Conservation (phyloP, 2,329 filamentous ascomycete genomes). For the Penicillium hordei region DNA sequence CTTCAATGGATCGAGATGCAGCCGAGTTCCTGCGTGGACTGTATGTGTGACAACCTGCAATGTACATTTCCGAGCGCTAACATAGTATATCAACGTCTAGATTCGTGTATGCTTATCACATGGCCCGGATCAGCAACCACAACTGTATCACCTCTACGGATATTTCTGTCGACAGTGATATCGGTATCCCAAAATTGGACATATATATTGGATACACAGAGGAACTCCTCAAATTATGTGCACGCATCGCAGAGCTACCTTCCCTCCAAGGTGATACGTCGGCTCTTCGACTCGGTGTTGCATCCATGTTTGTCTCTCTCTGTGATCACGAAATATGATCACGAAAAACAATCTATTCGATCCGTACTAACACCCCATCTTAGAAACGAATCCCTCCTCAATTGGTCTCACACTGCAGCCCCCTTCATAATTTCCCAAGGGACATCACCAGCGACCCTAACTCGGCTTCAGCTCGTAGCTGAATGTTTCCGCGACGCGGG, state of each 20-base stretch:
- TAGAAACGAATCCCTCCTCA: conserved; percentile 35
- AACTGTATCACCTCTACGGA: conserved; percentile 22
- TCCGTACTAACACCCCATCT: neutral
- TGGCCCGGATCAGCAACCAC: conserved; percentile 37
- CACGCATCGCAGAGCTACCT: conserved; percentile 35
- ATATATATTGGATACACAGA: conserved; percentile 43
- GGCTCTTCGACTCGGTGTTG: conserved; percentile 28
- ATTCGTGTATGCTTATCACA: conserved; percentile 36
- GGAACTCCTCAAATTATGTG: conserved; percentile 36
- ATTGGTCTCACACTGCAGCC: conserved; percentile 31
- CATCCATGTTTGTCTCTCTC: conserved; percentile 29
- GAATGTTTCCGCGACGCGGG: conserved; percentile 41
- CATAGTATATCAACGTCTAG: conserved; percentile 22
- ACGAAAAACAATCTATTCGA: no score
- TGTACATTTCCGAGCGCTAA: neutral
- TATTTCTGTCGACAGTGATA: conserved; percentile 21
- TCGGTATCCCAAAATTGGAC: conserved; percentile 33
- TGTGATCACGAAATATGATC: no score
- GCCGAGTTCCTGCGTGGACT: conserved; percentile 37
- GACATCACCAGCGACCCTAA: conserved; percentile 27
- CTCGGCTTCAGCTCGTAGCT: conserved; percentile 37
- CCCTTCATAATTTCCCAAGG: conserved; percentile 35
- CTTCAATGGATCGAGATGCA: conserved; percentile 30
- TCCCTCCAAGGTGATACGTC: conserved; percentile 21
- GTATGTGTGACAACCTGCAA: conserved; percentile 22